Evolutionary conservation across 768 basidiomycete species (phyloP).

Genomic region (Lyophyllum atratum): DNA sequence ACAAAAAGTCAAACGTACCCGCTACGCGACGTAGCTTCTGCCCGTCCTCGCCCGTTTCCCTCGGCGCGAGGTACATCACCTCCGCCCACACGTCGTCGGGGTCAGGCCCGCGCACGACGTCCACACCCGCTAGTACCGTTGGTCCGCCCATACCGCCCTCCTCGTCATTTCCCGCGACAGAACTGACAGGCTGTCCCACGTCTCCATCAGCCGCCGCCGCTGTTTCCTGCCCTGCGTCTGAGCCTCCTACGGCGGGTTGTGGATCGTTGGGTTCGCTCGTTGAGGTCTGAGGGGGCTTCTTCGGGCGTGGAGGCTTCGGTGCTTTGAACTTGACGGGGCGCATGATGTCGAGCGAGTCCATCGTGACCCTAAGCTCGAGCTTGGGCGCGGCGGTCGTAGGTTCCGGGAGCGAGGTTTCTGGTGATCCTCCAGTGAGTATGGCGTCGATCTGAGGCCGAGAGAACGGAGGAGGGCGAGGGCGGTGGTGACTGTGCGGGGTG

Average conservation of each 20-base stretch:
- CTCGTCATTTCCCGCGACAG: no score
- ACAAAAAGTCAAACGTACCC: constrained; percentile 21
- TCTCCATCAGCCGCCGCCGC: no score
- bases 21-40: constrained; percentile 28
- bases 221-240: no score
- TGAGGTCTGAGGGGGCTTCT: no score
- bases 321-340: constrained; percentile 20
- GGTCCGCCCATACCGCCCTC: no score
- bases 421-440: constrained; percentile 31
- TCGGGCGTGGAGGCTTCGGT: neutral
- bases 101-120: neutral
- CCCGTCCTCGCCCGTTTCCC: constrained; percentile 27
- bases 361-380: constrained; percentile 26
- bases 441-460: constrained; percentile 42
- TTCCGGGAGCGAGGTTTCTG: no score
- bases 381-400: no score
- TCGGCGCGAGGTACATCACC: constrained; percentile 59
- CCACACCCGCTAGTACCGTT: no score
- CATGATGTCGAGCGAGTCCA: constrained; percentile 53
- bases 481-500: constrained; percentile 32
- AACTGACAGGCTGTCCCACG: no score
- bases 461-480: constrained; percentile 47
- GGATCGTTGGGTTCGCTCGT: neutral
- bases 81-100: constrained; percentile 39
- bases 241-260: neutral